Evolutionary conservation across 164 flowering plant genomes (phyloP).

Genomic region (Cinnamomum micranthum): DNA sequence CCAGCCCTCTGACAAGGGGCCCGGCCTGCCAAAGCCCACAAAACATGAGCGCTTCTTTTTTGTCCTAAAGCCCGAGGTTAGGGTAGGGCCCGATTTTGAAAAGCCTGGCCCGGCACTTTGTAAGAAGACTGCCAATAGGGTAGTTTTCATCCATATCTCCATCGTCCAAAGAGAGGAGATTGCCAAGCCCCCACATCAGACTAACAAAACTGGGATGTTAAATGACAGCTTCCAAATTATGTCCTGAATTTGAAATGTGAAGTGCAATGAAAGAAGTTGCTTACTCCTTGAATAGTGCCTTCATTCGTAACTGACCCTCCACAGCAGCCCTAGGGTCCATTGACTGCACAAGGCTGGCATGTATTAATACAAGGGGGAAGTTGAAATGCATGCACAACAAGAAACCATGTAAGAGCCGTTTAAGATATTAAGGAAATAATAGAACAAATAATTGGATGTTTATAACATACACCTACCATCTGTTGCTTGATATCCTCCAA

Average conservation of each 20-base stretch:
- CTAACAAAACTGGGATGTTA: neutral
- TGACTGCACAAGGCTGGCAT: conserved; percentile 35
- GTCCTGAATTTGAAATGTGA: neutral
- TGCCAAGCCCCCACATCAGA: neutral
- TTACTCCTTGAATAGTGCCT: conserved; percentile 69
- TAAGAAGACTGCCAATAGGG: too few species aligned
- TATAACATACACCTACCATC: conserved; percentile 43
- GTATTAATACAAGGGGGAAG: neutral
- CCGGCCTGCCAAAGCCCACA: too few species aligned
- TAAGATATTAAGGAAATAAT: neutral
- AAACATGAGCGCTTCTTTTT: too few species aligned
- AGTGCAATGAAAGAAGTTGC: conserved; percentile 14
- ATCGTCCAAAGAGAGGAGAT: neutral
- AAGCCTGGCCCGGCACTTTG: too few species aligned
- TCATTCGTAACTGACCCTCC: conserved; percentile 53
- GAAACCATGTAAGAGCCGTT: neutral
- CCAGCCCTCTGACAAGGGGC: too few species aligned
- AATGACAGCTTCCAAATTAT: neutral
- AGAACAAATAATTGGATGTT: neutral
- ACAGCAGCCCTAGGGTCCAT: conserved; percentile 49
- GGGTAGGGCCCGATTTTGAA: too few species aligned
- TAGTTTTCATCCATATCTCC: neutral
- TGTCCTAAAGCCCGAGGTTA: too few species aligned
- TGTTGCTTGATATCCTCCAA: conserved; percentile 61
- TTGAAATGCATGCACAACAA: neutral